These are phyloP conservation scores for Calonectria pauciramosa DNA, from an alignment of 2,329 filamentous ascomycete genomes.

Conservation along the genomic window DNA sequence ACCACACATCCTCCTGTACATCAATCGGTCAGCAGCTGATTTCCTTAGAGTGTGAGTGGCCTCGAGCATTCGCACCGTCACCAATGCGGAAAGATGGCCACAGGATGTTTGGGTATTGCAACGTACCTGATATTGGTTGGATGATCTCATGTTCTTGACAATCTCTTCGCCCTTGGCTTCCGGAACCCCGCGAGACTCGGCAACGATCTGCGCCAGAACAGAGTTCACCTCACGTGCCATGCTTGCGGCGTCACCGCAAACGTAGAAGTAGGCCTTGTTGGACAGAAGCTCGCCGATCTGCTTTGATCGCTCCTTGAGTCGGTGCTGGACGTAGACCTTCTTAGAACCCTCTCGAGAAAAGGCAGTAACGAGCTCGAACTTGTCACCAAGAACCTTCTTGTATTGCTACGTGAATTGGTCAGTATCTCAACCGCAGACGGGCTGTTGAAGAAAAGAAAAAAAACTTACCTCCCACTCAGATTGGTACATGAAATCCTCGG, in stretches of 20 bases:
- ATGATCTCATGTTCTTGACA: slow-evolving; percentile 95
- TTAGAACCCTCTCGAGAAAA: slow-evolving; percentile 91
- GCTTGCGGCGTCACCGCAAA: slow-evolving; percentile 97
- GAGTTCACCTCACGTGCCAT: slow-evolving; percentile 96
- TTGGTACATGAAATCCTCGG: slow-evolving; percentile 94
- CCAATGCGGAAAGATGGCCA: not conserved
- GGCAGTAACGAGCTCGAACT: slow-evolving; percentile 90
- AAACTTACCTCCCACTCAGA: slow-evolving; percentile 89
- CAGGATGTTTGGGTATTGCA: not conserved
- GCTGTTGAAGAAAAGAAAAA: not conserved
- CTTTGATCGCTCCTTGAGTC: slow-evolving; percentile 84
- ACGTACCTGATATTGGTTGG: slow-evolving; percentile 94
- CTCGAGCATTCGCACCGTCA: slow-evolving; percentile 5
- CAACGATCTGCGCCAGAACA: slow-evolving; percentile 87
- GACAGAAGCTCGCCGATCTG: slow-evolving; percentile 90
- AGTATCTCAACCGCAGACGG: not conserved
- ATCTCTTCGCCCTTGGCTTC: slow-evolving; percentile 94
- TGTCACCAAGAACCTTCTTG: slow-evolving; percentile 85
- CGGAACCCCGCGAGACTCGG: slow-evolving; percentile 84
- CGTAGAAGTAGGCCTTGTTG: slow-evolving; percentile 94
- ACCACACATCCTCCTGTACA: slow-evolving; percentile 79
- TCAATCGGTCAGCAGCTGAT: slow-evolving; percentile 31
- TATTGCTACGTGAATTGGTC: slow-evolving; percentile 74
- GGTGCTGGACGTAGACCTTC: slow-evolving; percentile 98
- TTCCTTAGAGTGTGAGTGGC: not conserved